Evolutionary conservation across 208 protist species (phyloP), one percentile per base, ranked within the genome.

Genomic region (Vickermania spadyakhi): DNA sequence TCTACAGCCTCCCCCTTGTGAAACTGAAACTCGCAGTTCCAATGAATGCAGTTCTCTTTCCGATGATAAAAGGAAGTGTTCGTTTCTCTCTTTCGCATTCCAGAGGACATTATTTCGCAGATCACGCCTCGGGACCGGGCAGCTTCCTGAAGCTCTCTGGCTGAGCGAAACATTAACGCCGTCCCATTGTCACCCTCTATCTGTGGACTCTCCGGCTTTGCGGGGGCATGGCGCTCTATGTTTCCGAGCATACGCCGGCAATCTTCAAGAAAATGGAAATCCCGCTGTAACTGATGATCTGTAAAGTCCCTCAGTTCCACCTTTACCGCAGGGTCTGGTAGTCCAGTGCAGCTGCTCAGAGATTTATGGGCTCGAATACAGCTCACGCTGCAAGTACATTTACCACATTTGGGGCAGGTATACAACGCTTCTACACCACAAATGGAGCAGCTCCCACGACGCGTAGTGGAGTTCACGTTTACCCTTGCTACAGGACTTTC

Each of bases 21-120:
- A 60, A 96, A 93, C 23, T 73, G 59, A 60, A 93, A 96, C 62
- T 89, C 79, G 52, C 83, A 90, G 51, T 69, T 76, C 84, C 89
- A 96, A 5, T 78, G 69, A 28, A 96, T 81, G 7, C 86, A 89
- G 68, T 91, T 83, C 2, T 71, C 79, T 42, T 67, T 68, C 27
- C 75, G 73, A 41, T 89, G 81, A 45, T 77, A 87, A 7, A 82
- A 78, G 22, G 79, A 86, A 0, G 89, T 91, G 65, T 96, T 96
- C 31, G 55, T 66, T 27, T 91, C 77, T 0, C 89, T 77, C 68
- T 89, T 90, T 14, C 41, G 57, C 84, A 96, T 89, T 30, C 89
- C 89, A 41, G 89, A 82, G 0, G 89, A 96, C 11, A 74, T 86
- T 59, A 96, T 88, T 62, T 96, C 85, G 56, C 83, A 92, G 13